Evolutionary conservation across 495 filamentous ascomycete species (phyloP), one percentile per base, ranked within the genome.

Genomic region (Aspergillus cavernicola): DNA sequence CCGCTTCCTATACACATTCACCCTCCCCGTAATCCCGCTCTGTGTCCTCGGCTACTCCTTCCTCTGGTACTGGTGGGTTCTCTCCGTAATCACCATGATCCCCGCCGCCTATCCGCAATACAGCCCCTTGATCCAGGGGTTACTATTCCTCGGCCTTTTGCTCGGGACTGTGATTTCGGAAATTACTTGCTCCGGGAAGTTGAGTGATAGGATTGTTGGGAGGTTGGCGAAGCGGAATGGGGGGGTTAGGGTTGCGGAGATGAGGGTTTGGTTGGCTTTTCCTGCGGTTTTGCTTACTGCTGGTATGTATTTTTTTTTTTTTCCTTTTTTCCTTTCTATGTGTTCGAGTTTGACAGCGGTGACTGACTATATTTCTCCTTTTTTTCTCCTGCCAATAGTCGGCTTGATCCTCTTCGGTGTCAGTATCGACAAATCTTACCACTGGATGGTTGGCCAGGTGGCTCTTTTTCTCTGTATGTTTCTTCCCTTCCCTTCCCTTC

Each of bases 31-130:
- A 6, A 68, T 83, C 0, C 60, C 68, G 0, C 64, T 82, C 19
- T 53, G 70, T 5, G 69, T 84, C 1, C 46, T 79, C 13, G 68
- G 73, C 16, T 86, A 80, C 63, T 75, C 67, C 46, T 85, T 84
- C 55, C 59, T 70, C 3, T 83, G 78, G 78, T 85, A 85, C 63
- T 85, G 82, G 82, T 85, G 80, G 81, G 64, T 86, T 10, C 56
- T 84, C 6, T 81, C 79, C 0, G 68, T 85, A 10, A 79, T 85
- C 19, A 85, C 83, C 3, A 73, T 81, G 68, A 65, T 83, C 7
- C 83, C 83, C 0, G 69, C 72, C 16, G 82, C 81, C n/a, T 86
- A 86, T 53, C 58, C 62, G 24, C 47, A 61, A 9, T 82, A 79
- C 49, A 58, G 62, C 0, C 76, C 80, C 5, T 63, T 82, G 12